phyloP scores from a whole-genome alignment of 768 basidiomycete species.

The Pleurotus salmoneostramineus region DNA sequence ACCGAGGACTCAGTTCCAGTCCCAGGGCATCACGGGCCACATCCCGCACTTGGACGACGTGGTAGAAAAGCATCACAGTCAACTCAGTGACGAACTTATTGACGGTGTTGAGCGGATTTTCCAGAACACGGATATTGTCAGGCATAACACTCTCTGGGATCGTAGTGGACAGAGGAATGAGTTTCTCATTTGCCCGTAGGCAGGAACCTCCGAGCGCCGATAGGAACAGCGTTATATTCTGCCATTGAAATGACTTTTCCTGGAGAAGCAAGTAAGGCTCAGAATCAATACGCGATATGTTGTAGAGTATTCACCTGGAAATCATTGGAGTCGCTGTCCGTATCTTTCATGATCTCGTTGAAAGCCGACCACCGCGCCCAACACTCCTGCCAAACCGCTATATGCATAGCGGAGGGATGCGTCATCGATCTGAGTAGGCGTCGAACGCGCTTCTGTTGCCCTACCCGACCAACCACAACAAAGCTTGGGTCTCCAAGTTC shows the following conservation, averaged over 20 bases:
- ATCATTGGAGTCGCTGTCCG: slow-evolving; percentile 19
- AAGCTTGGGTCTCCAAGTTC: slow-evolving; percentile 75
- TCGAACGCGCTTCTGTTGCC: slow-evolving; percentile 76
- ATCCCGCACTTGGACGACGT: slow-evolving; percentile 68
- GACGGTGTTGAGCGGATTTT: slow-evolving; percentile 55
- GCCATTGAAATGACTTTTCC: slow-evolving; percentile 82
- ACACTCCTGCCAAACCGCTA: slow-evolving; percentile 82
- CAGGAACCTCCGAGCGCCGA: slow-evolving; percentile 71
- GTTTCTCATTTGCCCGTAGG: slow-evolving; percentile 46
- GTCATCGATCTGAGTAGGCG: slow-evolving; percentile 64
- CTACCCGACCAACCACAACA: slow-evolving; percentile 68
- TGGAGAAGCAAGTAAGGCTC: background rate
- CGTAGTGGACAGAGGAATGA: slow-evolving; percentile 44
- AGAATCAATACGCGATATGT: no score
- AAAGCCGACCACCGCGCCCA: slow-evolving; percentile 72
- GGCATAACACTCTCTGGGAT: slow-evolving; percentile 61
- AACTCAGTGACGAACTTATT: slow-evolving; percentile 64
- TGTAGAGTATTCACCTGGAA: no score
- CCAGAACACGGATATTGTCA: slow-evolving; percentile 64
- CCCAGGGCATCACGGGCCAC: slow-evolving; percentile 79
- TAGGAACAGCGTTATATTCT: slow-evolving; percentile 76
- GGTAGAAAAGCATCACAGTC: slow-evolving; percentile 64
- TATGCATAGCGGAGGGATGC: slow-evolving; percentile 60
- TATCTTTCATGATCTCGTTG: slow-evolving; percentile 52
- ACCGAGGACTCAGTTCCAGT: slow-evolving; percentile 65